Conservation (phyloP, 2,329 filamentous ascomycete genomes). For the Coccinonectria pachysandricola region DNA sequence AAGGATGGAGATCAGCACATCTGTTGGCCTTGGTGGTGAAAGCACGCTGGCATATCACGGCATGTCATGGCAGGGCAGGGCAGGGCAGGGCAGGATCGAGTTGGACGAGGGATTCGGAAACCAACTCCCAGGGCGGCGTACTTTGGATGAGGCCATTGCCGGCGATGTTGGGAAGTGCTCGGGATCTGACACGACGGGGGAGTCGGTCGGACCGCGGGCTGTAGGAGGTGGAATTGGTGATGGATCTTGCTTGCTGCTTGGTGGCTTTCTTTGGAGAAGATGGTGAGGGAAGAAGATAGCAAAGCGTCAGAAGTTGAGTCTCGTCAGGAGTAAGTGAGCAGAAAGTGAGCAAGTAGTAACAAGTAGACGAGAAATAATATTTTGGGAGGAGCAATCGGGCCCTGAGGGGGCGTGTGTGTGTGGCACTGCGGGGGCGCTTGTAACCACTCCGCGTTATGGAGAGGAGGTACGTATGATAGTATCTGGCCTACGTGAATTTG, state of each 20-base stretch:
- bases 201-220: conserved; percentile 22
- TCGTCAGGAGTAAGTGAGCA: conserved; percentile 17
- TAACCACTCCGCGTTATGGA: conserved; percentile 13
- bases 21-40: conserved; percentile 20
- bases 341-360: conserved; percentile 18
- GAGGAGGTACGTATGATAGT: too few species aligned
- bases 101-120: too few species aligned
- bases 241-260: conserved; percentile 10
- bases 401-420: conserved; percentile 21
- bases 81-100: conserved; percentile 11
- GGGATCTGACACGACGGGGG: conserved; percentile 23
- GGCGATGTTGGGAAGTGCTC: conserved; percentile 25
- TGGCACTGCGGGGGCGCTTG: conserved; percentile 18
- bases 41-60: conserved; percentile 22
- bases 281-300: conserved; percentile 9
- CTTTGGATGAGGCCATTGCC: conserved; percentile 55
- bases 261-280: conserved; percentile 6
- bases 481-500: conserved; percentile 19
- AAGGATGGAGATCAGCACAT: conserved; percentile 24
- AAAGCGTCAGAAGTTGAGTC: conserved; percentile 17
- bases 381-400: conserved; percentile 25
- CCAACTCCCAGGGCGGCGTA: conserved; percentile 27
- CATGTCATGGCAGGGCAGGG: conserved; percentile 14
- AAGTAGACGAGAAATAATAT: conserved; percentile 29
- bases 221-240: conserved; percentile 12